Percentiles rank a stretch among this genome's conserved stretches.
phyloP scores from a whole-genome alignment of 2,329 filamentous ascomycete genomes.

The Penicillium italicum region DNA sequence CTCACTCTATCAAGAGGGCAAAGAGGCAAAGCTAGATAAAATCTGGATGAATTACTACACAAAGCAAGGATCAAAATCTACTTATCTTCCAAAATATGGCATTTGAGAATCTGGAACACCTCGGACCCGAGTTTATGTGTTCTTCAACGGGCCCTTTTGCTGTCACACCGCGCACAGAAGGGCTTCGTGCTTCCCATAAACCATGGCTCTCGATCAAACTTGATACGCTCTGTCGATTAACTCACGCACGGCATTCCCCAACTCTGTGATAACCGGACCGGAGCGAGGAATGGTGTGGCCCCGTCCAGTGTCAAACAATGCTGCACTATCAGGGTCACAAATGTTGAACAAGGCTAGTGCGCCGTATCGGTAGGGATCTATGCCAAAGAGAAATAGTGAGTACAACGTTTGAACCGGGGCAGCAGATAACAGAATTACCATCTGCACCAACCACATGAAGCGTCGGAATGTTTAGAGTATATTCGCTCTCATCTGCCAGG shows the following conservation, averaged over 20 bases:
- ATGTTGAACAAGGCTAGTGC: conserved; percentile 60
- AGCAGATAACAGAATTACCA: conserved; percentile 21
- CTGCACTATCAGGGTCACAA: conserved; percentile 57
- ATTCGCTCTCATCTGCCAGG: conserved; percentile 41
- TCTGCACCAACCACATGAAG: conserved; percentile 40
- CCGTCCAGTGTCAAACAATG: conserved; percentile 63
- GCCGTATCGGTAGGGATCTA: conserved; percentile 59
- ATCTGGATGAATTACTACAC: neutral
- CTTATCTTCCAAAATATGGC: neutral
- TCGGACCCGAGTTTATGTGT: neutral
- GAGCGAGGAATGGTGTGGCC: conserved; percentile 59
- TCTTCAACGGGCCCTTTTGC: neutral
- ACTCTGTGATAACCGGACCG: conserved; percentile 18
- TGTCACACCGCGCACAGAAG: neutral
- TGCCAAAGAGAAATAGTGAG: neutral
- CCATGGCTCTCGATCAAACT: neutral
- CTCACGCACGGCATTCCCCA: conserved; percentile 18
- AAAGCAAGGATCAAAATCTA: neutral
- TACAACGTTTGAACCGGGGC: neutral
- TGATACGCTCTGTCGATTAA: conserved; percentile 9
- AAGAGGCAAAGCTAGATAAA: neutral
- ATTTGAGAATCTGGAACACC: neutral
- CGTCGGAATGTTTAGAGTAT: conserved; percentile 40
- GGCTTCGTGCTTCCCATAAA: neutral
- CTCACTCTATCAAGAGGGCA: neutral